Conservation (phyloP, 2,329 filamentous ascomycete genomes). For the Colletotrichum musae region DNA sequence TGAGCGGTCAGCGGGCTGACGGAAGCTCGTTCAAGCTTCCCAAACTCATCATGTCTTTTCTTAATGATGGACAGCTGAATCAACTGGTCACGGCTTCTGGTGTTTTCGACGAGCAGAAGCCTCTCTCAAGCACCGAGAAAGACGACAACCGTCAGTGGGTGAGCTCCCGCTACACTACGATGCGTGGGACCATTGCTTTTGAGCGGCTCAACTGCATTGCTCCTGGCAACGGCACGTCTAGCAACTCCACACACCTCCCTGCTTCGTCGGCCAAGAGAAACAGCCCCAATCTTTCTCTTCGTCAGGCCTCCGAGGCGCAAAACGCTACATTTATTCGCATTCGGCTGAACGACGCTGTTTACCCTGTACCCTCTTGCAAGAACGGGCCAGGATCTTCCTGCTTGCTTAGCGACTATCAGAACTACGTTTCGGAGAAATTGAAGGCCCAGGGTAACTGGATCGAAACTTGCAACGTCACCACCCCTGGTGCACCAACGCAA, state of each 20-base stretch:
- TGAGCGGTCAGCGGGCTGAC: slow-evolving; percentile 61
- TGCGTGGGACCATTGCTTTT: slow-evolving; percentile 76
- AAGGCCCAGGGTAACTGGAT: slow-evolving; percentile 64
- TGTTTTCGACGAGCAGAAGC: slow-evolving; percentile 70
- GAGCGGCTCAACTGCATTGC: slow-evolving; percentile 70
- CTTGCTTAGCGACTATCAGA: slow-evolving; percentile 60
- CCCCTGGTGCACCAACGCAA: slow-evolving; percentile 53
- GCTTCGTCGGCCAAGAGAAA: slow-evolving; percentile 8
- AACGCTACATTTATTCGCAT: slow-evolving; percentile 68
- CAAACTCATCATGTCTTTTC: slow-evolving; percentile 72
- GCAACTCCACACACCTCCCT: neutral
- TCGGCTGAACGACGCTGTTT: slow-evolving; percentile 74
- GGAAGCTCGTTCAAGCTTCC: slow-evolving; percentile 65
- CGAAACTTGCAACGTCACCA: slow-evolving; percentile 62
- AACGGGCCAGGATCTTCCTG: slow-evolving; percentile 70
- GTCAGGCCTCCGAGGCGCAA: neutral
- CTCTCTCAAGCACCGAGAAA: slow-evolving; percentile 63
- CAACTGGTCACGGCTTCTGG: slow-evolving; percentile 73
- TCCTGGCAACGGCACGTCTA: slow-evolving; percentile 29
- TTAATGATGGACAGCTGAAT: slow-evolving; percentile 77
- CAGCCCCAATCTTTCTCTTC: neutral
- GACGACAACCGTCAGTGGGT: slow-evolving; percentile 65
- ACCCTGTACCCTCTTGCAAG: slow-evolving; percentile 69
- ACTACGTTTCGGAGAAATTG: slow-evolving; percentile 61
- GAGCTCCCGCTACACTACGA: slow-evolving; percentile 70